Base-by-base conservation (phyloP, 768 basidiomycete species). In the Pilatotrama ljubarskyi region DNA sequence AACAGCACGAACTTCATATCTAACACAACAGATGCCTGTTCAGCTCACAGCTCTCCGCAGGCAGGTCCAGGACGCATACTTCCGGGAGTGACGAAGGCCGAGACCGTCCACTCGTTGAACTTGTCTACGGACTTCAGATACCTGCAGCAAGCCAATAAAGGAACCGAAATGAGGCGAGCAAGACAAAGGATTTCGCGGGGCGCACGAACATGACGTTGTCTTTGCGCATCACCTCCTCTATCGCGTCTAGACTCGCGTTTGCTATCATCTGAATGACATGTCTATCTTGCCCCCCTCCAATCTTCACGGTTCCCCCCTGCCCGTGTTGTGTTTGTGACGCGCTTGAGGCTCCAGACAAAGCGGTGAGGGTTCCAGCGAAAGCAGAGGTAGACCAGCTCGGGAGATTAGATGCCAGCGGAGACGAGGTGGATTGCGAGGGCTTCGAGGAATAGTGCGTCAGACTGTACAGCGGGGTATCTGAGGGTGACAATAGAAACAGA, bases 201-300 rank as follows among this genome's bases (percentile, higher is more conserved):
- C 18, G 37, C 38, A 79, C 88, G 66, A 74, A 91, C 92, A 93
- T 93, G 61, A 81, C 76, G 64, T 80, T 85, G 70, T 93, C 91
- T 67, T 85, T 87, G 64, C 88, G 82, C 85, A 92, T 92, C 46
- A 90, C 83, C 69, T 99, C 97, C 69, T 99, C 97, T 59, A 99
- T 85, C 68, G 88, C 86, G 75, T 99, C 97, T 73, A 99, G 76
- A 68, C 92, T 94, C 51, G 93, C 94, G 73, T 98, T 96, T 20
- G 95, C 96, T 69, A 98, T 94, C 92, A 99, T 97, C 79, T 98
- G 96, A 68, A 95, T 91, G 59, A 99, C 93, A 82, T 97, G 94
- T 53, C 91, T 80, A 70, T 93, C 90, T 74, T 89, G 89, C 14
- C 89, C 92, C 5, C 90, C 88, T 11, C 89, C 91, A 73, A 90